Base-by-base conservation (phyloP, 345 rosid genomes). In the Ailanthus altissimus region DNA sequence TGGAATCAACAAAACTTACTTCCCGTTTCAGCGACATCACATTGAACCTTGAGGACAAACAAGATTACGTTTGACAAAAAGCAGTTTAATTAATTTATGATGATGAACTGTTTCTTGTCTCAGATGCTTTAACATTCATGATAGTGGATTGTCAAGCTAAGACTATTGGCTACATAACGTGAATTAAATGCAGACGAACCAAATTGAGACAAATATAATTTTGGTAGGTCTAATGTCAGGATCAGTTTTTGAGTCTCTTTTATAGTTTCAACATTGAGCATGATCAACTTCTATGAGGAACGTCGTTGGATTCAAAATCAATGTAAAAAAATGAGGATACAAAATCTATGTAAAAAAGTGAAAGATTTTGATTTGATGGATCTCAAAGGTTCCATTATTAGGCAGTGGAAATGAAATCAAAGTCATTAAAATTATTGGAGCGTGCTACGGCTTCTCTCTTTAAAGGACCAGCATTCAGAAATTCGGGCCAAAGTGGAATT, bases 361-460 rank as follows among this genome's bases (percentile, higher is more conserved):
- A 32, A 32, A 1, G 38, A 32, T 3, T 32, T 32, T 32, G 38
- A 32, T 32, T n/a, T n/a, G n/a, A n/a, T n/a, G n/a, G n/a, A 12
- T 25, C 36, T 11, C 13, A 16, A 14, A 16, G 26, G 49, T 20
- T 49, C 46, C 26, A 0, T 2, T 18, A 14, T 40, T 42, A n/a
- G 68, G 14, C 47, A 25, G 38, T 16, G 38, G 47, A 63, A 38
- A 63, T 63, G 68, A 38, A 23, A 18, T 63, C 2, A 63, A 62
- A 36, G 67, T 62, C 46, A 40, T 40, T 42, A 18, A 42, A 68
- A 49, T 14, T 46, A 47, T 68, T 25, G 32, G 14, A 14, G 72
- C 72, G 72, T 68, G 42, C 23, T 26, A 13, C 26, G 57, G 21
- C 38, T 49, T 49, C 72, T 68, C 72, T 25, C 57, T 49, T 49